Conservation (phyloP, 1,284 basidiomycete genomes). For the Microbotryum saponariae region DNA sequence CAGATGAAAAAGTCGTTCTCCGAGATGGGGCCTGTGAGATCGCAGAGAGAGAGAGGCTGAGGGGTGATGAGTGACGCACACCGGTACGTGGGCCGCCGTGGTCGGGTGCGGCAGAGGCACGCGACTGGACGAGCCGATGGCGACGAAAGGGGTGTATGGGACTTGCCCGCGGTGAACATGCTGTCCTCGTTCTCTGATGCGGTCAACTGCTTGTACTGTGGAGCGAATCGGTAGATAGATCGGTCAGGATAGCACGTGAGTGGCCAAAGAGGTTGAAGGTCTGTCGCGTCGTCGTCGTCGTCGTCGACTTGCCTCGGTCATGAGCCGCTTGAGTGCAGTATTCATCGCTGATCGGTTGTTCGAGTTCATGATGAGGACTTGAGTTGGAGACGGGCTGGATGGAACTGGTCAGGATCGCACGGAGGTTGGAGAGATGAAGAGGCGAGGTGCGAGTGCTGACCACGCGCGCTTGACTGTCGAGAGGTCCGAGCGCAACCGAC, state of each 20-base stretch:
- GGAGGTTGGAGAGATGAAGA: no score
- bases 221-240: background rate
- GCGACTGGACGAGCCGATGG: background rate
- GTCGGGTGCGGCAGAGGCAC: no score
- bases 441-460: no score
- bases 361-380: no score
- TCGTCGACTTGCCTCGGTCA: conserved; percentile 32
- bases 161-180: conserved; percentile 82
- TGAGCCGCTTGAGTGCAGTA: conserved; percentile 33
- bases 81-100: background rate
- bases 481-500: no score
- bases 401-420: no score
- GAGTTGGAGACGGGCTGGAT: no score
- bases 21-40: conserved; percentile 63
- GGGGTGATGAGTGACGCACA: conserved; percentile 5
- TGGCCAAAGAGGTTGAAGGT: no score
- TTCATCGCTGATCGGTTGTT: conserved; percentile 3
- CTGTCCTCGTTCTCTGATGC: conserved; percentile 70
- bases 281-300: no score
- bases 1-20: conserved; percentile 97
- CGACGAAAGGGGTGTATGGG: background rate
- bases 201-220: conserved; percentile 37
- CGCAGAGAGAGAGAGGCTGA: no score
- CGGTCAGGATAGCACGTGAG: background rate
- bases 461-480: no score